Percentiles rank a stretch among this genome's conserved stretches.
These are phyloP conservation scores for Xylaria cubensis DNA, from an alignment of 495 filamentous ascomycete species.

Conservation along the genomic window DNA sequence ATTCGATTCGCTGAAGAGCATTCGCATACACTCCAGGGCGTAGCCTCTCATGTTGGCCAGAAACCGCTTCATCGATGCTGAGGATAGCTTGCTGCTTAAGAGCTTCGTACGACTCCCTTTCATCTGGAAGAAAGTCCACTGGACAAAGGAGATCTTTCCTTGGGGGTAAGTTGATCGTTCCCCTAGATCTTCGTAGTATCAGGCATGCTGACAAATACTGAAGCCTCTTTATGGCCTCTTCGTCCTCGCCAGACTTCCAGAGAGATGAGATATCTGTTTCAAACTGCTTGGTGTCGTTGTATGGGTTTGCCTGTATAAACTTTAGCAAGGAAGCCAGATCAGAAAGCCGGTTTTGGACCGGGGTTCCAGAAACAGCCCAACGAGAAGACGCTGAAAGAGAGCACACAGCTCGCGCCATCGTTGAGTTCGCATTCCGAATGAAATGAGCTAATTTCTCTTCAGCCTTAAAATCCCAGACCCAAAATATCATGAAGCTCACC, in stretches of 20 bases:
- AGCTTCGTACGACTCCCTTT: not conserved
- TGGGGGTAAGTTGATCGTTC: not conserved
- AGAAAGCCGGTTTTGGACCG: conserved; percentile 2
- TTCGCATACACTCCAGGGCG: not conserved
- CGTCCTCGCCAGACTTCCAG: conserved; percentile 10
- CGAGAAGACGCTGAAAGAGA: not conserved
- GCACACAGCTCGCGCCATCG: not conserved
- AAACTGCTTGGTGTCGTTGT: too few species aligned
- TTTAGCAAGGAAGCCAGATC: too few species aligned
- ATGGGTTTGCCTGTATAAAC: too few species aligned
- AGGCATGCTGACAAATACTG: not conserved
- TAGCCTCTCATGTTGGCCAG: not conserved
- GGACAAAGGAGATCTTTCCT: not conserved
- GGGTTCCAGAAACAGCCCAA: conserved; percentile 6
- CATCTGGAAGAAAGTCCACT: not conserved
- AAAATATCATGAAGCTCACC: not conserved
- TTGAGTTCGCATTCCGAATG: not conserved
- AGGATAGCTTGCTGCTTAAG: not conserved
- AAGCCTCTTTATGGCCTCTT: not conserved
- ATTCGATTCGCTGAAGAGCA: not conserved
- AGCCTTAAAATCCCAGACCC: not conserved
- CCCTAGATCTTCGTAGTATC: not conserved
- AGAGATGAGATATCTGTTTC: too few species aligned
- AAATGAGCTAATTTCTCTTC: not conserved
- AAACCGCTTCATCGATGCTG: not conserved